Evolutionary conservation across 2,329 filamentous ascomycete species (phyloP).

Genomic region (Ustilaginoidea virens): DNA sequence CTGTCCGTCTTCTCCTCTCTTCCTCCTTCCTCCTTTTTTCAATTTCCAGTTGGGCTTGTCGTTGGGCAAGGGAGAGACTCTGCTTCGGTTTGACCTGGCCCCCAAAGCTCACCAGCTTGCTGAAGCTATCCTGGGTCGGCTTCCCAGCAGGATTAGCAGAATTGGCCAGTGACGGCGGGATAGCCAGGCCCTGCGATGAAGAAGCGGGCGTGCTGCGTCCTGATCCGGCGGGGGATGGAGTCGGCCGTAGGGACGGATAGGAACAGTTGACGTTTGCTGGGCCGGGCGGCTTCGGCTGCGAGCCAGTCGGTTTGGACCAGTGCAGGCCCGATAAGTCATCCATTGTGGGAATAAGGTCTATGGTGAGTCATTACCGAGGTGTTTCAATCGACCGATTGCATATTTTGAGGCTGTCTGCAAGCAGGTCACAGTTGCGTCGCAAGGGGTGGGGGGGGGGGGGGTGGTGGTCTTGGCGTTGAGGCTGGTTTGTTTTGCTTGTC

Average conservation of each 20-base stretch:
- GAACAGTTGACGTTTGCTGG: constrained; percentile 22
- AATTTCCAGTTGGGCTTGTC: constrained; percentile 50
- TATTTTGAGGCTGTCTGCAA: no score
- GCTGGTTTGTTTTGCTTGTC: no score
- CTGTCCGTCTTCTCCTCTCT: constrained; percentile 54
- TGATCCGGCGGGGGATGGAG: constrained; percentile 38
- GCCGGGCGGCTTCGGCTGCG: constrained; percentile 19
- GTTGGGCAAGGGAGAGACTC: constrained; percentile 65
- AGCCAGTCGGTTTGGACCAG: constrained; percentile 32
- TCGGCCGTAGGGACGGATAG: constrained; percentile 37
- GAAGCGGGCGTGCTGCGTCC: constrained; percentile 40
- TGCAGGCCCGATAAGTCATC: constrained; percentile 46
- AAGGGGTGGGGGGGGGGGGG: no score
- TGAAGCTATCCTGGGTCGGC: constrained; percentile 57
- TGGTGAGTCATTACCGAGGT: no score
- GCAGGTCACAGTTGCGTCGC: no score
- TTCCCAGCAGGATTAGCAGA: constrained; percentile 31
- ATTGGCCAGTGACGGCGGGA: no score
- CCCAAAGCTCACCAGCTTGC: constrained; percentile 51
- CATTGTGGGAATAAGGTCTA: no score
- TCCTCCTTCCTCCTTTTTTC: constrained; percentile 60
- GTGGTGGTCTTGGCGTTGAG: no score
- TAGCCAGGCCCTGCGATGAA: constrained; percentile 28
- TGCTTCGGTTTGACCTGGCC: constrained; percentile 38
- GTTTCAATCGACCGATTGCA: no score